Conservation (phyloP, 225 moss, liverwort and hornwort genomes). For the Marchantia polymorpha region DNA sequence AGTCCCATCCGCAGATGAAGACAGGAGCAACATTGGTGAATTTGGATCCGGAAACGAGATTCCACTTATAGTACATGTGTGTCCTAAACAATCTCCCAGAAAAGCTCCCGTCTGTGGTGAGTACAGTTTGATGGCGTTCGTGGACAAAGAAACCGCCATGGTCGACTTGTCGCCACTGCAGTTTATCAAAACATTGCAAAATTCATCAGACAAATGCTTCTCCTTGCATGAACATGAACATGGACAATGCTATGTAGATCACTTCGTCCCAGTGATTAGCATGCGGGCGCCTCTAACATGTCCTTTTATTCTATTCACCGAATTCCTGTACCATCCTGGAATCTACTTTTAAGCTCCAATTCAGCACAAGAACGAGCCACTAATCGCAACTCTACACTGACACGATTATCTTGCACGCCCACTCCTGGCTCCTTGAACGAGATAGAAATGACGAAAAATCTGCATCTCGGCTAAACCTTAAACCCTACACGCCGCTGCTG, state of each 20-base stretch:
- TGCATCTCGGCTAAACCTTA: background rate
- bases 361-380: too few relatives aligned
- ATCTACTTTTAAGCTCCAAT: too few relatives aligned
- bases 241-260: background rate
- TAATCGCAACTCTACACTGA: too few relatives aligned
- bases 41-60: conserved; percentile 66
- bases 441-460: background rate
- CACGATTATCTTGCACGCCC: too few relatives aligned
- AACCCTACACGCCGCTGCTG: conserved; percentile 10
- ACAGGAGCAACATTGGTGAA: conserved; percentile 70
- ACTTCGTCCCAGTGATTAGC: background rate
- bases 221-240: background rate
- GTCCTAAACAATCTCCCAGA: conserved; percentile 75
- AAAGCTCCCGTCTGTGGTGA: conserved; percentile 68
- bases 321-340: too few relatives aligned
- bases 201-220: background rate
- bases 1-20: conserved; percentile 88
- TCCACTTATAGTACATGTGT: conserved; percentile 67
- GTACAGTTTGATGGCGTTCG: conserved; percentile 85
- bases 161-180: conserved; percentile 61
- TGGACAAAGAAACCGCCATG: conserved; percentile 96
- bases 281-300: background rate
- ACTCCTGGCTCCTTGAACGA: too few relatives aligned
- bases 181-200: background rate
- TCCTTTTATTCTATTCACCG: too few relatives aligned